Evolutionary conservation across 1,284 basidiomycete species (phyloP).

Genomic region (Apiotrichum veenhuisii): DNA sequence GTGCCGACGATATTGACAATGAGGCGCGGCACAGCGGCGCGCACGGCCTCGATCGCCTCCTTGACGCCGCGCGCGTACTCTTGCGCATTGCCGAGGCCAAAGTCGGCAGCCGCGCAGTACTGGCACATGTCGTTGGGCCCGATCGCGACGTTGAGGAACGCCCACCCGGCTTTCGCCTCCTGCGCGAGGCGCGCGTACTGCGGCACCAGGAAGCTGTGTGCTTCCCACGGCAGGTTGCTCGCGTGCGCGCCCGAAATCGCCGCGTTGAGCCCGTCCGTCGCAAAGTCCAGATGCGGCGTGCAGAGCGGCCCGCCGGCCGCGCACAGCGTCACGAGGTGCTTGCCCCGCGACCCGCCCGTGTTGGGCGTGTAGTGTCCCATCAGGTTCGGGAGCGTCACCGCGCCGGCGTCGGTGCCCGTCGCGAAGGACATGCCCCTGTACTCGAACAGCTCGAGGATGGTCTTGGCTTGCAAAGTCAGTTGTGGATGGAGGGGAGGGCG

Average conservation of each 20-base stretch:
- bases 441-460: conserved; percentile 17
- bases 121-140: conserved; percentile 48
- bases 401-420: conserved; percentile 36
- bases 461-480: too few species aligned
- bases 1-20: conserved; percentile 42
- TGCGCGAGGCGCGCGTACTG: conserved; percentile 21
- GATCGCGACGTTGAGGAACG: conserved; percentile 44
- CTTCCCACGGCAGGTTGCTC: conserved; percentile 2
- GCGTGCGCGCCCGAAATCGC: conserved; percentile 37
- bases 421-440: conserved; percentile 46
- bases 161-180: conserved; percentile 32
- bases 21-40: conserved; percentile 35
- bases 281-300: conserved; percentile 12
- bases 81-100: conserved; percentile 29
- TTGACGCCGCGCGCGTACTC: conserved; percentile 38
- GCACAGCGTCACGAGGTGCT: conserved; percentile 23
- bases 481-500: too few species aligned
- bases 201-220: conserved; percentile 38
- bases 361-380: conserved; percentile 22
- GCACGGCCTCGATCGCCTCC: conserved; percentile 35
- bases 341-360: conserved; percentile 25
- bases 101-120: conserved; percentile 37
- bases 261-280: conserved; percentile 37
- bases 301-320: conserved; percentile 6
- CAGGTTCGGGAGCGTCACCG: conserved; percentile 42